Evolutionary conservation across 2,329 filamentous ascomycete species (phyloP).

Genomic region (Epichloe hybrida): DNA sequence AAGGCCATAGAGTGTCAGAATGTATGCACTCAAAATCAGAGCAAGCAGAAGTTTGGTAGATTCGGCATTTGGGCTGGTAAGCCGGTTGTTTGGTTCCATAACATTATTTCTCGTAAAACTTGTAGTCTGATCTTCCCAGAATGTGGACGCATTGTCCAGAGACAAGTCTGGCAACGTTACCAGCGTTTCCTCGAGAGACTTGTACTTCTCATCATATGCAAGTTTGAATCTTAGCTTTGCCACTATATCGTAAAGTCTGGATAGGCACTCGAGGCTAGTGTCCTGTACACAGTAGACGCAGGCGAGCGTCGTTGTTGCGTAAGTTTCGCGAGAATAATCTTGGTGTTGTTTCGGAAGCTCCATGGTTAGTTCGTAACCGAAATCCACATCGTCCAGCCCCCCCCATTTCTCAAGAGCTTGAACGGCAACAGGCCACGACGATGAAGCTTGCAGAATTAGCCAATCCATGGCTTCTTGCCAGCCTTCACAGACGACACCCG

Average conservation of each 20-base stretch:
- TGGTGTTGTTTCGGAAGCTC: slow-evolving; percentile 49
- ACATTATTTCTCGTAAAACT: slow-evolving; percentile 29
- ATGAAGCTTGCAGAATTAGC: slow-evolving; percentile 46
- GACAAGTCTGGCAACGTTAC: slow-evolving; percentile 29
- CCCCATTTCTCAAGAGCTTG: slow-evolving; percentile 57
- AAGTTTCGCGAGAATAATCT: slow-evolving; percentile 46
- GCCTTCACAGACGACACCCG: slow-evolving; percentile 34
- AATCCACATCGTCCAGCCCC: slow-evolving; percentile 58
- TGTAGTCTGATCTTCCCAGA: slow-evolving; percentile 14
- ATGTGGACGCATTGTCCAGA: slow-evolving; percentile 11
- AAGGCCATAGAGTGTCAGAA: slow-evolving; percentile 38
- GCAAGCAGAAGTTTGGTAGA: slow-evolving; percentile 49
- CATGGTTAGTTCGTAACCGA: slow-evolving; percentile 43
- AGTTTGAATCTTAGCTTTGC: slow-evolving; percentile 41
- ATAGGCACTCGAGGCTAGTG: slow-evolving; percentile 42
- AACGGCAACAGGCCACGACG: slow-evolving; percentile 48
- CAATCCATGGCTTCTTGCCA: slow-evolving; percentile 60
- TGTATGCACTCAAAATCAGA: slow-evolving; percentile 46
- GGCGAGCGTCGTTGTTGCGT: slow-evolving; percentile 54
- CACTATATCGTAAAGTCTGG: slow-evolving; percentile 46
- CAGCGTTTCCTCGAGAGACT: slow-evolving; percentile 34
- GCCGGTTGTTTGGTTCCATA: slow-evolving; percentile 43
- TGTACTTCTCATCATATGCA: slow-evolving; percentile 43
- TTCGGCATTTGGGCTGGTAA: slow-evolving; percentile 46
- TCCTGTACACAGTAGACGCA: slow-evolving; percentile 54